A percentile compares a stretch with the other conserved stretches of the same genome.
Evolutionary conservation across 83 land plant species (phyloP).

Genomic region (Diphasiastrum complanatum): DNA sequence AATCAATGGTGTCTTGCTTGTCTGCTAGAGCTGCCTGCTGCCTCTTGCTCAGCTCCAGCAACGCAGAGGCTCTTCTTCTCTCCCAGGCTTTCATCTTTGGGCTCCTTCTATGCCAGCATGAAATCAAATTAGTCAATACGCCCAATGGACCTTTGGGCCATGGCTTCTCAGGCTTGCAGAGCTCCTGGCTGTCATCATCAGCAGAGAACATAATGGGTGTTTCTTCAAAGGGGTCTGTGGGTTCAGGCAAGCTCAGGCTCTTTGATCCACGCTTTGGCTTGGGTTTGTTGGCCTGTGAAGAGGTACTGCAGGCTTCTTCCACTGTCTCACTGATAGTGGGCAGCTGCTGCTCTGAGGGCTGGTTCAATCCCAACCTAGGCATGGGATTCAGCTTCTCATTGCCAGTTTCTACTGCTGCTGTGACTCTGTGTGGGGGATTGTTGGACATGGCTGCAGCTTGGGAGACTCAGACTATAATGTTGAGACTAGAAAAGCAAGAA

Average conservation of each 20-base stretch:
- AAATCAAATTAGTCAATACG: constrained; percentile 1
- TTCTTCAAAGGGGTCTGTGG: too few relatives aligned
- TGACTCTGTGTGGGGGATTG: too few relatives aligned
- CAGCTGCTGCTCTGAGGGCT: too few relatives aligned
- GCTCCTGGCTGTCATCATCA: constrained; percentile 14
- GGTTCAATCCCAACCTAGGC: too few relatives aligned
- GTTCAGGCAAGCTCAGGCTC: too few relatives aligned
- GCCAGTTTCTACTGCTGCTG: too few relatives aligned
- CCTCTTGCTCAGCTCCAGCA: constrained; percentile 30
- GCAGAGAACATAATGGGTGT: constrained; percentile 6
- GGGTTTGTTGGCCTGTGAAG: neutral
- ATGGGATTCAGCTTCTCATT: too few relatives aligned
- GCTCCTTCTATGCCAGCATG: constrained; percentile 2
- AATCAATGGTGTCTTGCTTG: constrained; percentile 36
- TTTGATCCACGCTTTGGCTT: too few relatives aligned
- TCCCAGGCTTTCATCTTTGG: neutral
- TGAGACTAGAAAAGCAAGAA: too few relatives aligned
- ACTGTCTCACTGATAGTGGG: too few relatives aligned
- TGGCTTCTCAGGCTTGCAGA: neutral
- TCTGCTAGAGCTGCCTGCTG: constrained; percentile 35
- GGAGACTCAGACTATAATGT: too few relatives aligned
- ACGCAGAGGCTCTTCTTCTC: constrained; percentile 9
- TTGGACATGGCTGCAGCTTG: too few relatives aligned
- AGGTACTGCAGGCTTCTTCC: neutral
- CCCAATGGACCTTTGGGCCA: constrained; percentile 5